Evolutionary conservation across 1,284 basidiomycete genomes (phyloP).

Genomic region (Cutaneotrichosporon dermatis): DNA sequence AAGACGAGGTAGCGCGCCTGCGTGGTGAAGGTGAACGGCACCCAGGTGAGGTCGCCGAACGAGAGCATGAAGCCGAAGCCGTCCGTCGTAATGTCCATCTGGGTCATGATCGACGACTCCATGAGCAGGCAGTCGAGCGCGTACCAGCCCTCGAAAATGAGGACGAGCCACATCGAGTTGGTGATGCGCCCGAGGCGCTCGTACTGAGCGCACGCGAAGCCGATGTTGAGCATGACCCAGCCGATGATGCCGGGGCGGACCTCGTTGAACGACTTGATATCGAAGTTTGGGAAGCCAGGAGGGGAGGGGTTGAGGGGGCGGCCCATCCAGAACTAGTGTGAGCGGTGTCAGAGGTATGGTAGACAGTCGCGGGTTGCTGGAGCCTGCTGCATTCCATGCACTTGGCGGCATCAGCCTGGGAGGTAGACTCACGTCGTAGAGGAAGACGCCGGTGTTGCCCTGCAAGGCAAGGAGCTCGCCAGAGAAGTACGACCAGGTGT

Average conservation of each 20-base stretch:
- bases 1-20: constrained; percentile 94
- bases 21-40: constrained; percentile 90
- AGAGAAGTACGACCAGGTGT: constrained; percentile 64
- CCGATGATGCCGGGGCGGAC: constrained; percentile 92
- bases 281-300: constrained; percentile 59
- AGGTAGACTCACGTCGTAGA: constrained; percentile 74
- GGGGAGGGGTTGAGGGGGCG: constrained; percentile 84
- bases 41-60: constrained; percentile 89
- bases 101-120: constrained; percentile 73
- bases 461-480: constrained; percentile 73
- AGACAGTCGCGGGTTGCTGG: no score
- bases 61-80: constrained; percentile 99
- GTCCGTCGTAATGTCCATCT: constrained; percentile 97
- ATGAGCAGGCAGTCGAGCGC: constrained; percentile 60
- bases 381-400: no score
- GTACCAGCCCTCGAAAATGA: constrained; percentile 83
- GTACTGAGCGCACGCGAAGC: constrained; percentile 88
- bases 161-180: constrained; percentile 87
- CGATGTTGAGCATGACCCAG: constrained; percentile 87
- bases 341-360: background rate
- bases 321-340: constrained; percentile 86
- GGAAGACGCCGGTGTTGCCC: constrained; percentile 80
- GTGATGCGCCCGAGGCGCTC: constrained; percentile 67
- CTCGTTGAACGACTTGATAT: constrained; percentile 97
- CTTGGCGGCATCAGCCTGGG: no score